Evolutionary conservation across 176 grass and related monocot genomes (phyloP).

Genomic region (Avena eriantha): DNA sequence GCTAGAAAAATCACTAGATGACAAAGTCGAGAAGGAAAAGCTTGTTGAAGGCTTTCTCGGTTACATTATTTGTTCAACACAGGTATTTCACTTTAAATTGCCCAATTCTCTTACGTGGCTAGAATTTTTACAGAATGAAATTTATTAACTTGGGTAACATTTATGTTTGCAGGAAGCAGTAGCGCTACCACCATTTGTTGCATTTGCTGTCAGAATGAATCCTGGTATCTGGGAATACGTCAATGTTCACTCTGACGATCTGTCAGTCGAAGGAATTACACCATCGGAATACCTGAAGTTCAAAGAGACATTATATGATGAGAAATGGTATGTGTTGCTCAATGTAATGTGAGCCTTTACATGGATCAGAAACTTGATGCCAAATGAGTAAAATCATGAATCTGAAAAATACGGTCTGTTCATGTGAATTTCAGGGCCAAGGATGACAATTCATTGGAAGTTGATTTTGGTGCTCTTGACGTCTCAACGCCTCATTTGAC

Average conservation of each 20-base stretch:
- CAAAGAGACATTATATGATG: constrained; percentile 90
- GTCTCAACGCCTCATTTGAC: constrained; percentile 72
- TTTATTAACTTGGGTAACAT: not conserved
- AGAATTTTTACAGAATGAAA: not conserved
- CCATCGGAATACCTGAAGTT: constrained; percentile 79
- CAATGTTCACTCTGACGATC: constrained; percentile 73
- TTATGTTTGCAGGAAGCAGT: constrained; percentile 78
- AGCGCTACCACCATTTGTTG: constrained; percentile 78
- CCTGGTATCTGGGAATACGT: constrained; percentile 95
- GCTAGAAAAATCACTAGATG: constrained; percentile 90
- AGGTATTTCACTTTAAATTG: constrained; percentile 43
- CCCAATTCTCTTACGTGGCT: not conserved
- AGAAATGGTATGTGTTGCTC: constrained; percentile 66
- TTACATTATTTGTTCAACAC: constrained; percentile 83
- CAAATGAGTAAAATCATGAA: constrained; percentile 9
- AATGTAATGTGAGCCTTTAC: not conserved
- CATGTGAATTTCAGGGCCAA: constrained; percentile 73
- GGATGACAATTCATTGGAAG: constrained; percentile 81
- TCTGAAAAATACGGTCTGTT: not conserved
- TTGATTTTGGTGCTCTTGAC: constrained; percentile 84
- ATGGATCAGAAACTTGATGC: constrained; percentile 2
- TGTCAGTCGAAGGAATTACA: constrained; percentile 83
- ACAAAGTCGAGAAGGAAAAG: constrained; percentile 82
- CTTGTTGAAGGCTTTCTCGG: constrained; percentile 89
- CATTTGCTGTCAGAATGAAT: constrained; percentile 82